phyloP scores from a whole-genome alignment of 176 grass and related monocot species.

The Triticum turgidum region DNA sequence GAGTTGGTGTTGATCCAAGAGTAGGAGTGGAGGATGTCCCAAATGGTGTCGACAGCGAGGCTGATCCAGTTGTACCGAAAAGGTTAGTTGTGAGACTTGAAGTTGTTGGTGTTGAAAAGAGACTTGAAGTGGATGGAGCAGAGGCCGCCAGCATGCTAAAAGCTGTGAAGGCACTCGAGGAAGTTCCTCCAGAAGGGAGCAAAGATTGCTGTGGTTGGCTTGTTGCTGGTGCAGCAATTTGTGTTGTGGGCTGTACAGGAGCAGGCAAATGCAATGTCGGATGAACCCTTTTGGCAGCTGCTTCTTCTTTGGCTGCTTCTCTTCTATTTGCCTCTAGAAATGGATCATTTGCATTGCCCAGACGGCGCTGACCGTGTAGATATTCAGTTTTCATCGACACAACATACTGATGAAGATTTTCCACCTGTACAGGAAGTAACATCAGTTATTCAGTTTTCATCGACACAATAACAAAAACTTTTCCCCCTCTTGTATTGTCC shows the following conservation, averaged over 20 bases:
- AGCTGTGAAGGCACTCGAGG: conserved; percentile 44
- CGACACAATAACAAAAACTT: not conserved
- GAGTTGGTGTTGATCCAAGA: conserved; percentile 54
- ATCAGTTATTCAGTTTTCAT: not conserved
- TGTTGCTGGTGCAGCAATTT: conserved; percentile 39
- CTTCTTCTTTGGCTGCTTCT: conserved; percentile 86
- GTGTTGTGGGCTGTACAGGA: conserved; percentile 48
- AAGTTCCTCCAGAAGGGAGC: conserved; percentile 41
- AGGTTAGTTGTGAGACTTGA: conserved; percentile 57
- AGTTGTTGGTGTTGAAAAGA: conserved; percentile 75
- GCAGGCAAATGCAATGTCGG: conserved; percentile 90
- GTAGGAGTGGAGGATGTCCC: conserved; percentile 63
- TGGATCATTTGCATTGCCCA: conserved; percentile 70
- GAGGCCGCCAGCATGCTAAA: conserved; percentile 55
- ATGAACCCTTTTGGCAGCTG: conserved; percentile 83
- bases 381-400: conserved; percentile 83
- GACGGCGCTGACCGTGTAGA: conserved; percentile 55
- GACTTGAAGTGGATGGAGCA: conserved; percentile 58
- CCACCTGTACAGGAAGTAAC: conserved; percentile 59
- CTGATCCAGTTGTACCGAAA: conserved; percentile 61
- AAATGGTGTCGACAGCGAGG: conserved; percentile 74
- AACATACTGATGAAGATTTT: conserved; percentile 95
- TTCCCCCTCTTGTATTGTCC: not conserved
- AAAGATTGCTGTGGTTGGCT: conserved; percentile 47
- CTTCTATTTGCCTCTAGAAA: conserved; percentile 95